These are phyloP conservation scores for Fusarium brachygibbosum DNA, from an alignment of 2,329 filamentous ascomycete species.

Conservation along the genomic window DNA sequence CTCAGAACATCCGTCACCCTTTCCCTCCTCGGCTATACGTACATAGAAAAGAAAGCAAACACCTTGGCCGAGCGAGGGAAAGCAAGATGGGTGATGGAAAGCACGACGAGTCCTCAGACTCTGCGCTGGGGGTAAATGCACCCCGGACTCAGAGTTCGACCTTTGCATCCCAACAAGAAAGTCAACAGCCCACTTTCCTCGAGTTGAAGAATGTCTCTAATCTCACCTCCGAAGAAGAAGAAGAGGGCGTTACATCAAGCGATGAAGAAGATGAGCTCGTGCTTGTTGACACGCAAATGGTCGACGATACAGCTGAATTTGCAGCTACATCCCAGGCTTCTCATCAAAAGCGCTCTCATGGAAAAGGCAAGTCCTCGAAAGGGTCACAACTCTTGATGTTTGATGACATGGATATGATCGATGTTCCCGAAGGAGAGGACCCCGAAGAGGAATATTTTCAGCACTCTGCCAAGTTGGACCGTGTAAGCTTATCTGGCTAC, in stretches of 20 bases:
- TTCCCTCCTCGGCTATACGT: neutral
- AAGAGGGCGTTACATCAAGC: neutral
- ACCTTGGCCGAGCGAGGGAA: neutral
- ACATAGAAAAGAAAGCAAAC: neutral
- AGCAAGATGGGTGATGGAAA: neutral
- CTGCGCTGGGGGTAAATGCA: neutral
- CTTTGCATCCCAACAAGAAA: neutral
- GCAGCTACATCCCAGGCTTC: neutral
- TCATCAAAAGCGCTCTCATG: neutral
- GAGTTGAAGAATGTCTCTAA: neutral
- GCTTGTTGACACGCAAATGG: neutral
- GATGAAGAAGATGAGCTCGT: neutral
- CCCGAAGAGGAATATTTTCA: neutral
- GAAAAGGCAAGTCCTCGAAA: neutral
- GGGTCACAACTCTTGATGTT: neutral
- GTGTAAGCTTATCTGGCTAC: slow-evolving; percentile 8
- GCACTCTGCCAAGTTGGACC: neutral
- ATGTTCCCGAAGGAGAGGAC: neutral
- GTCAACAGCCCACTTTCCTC: neutral
- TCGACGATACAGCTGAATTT: neutral
- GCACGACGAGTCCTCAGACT: neutral
- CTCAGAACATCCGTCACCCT: neutral
- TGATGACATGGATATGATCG: neutral
- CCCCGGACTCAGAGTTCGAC: neutral
- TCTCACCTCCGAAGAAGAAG: neutral